phyloP scores from a whole-genome alignment of 345 rosid genomes.

The Anacardium occidentale region DNA sequence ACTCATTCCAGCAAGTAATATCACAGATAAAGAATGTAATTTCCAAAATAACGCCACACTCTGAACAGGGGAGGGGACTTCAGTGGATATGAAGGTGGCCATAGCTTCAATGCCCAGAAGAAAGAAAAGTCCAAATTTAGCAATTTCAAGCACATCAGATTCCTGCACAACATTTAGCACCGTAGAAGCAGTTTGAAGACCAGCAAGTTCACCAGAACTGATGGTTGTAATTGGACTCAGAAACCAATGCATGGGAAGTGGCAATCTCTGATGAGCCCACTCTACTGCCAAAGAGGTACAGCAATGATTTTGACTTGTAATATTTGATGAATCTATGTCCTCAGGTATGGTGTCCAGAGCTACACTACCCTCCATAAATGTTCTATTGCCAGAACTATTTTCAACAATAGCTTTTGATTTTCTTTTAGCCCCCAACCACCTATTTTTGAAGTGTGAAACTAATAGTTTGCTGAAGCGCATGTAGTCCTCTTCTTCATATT shows the following conservation, averaged over 20 bases:
- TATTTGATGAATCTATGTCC: slow-evolving; percentile 49
- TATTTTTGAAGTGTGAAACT: slow-evolving; percentile 60
- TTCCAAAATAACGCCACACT: slow-evolving; percentile 77
- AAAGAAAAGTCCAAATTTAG: slow-evolving; percentile 79
- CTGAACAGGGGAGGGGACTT: slow-evolving; percentile 45
- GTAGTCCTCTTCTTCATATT: slow-evolving; percentile 51
- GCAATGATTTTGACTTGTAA: slow-evolving; percentile 30
- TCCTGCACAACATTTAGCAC: slow-evolving; percentile 25
- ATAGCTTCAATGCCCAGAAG: slow-evolving; percentile 73
- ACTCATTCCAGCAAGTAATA: slow-evolving; percentile 68
- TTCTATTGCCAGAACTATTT: slow-evolving; percentile 19
- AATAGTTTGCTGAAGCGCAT: slow-evolving; percentile 45
- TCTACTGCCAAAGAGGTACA: slow-evolving; percentile 42
- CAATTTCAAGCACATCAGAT: slow-evolving; percentile 43
- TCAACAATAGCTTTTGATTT: slow-evolving; percentile 41
- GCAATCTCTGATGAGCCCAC: slow-evolving; percentile 88
- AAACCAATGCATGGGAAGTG: slow-evolving; percentile 87
- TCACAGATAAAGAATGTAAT: slow-evolving; percentile 73
- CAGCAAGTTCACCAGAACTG: slow-evolving; percentile 32
- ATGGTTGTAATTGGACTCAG: slow-evolving; percentile 75
- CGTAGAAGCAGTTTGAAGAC: slow-evolving; percentile 28
- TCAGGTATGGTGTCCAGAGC: slow-evolving; percentile 77
- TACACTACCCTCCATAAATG: slow-evolving; percentile 28
- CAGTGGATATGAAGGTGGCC: slow-evolving; percentile 36
- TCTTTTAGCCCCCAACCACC: slow-evolving; percentile 68